Evolutionary conservation across 257 asterid species (phyloP).

Genomic region (Capsicum rhomboideum): DNA sequence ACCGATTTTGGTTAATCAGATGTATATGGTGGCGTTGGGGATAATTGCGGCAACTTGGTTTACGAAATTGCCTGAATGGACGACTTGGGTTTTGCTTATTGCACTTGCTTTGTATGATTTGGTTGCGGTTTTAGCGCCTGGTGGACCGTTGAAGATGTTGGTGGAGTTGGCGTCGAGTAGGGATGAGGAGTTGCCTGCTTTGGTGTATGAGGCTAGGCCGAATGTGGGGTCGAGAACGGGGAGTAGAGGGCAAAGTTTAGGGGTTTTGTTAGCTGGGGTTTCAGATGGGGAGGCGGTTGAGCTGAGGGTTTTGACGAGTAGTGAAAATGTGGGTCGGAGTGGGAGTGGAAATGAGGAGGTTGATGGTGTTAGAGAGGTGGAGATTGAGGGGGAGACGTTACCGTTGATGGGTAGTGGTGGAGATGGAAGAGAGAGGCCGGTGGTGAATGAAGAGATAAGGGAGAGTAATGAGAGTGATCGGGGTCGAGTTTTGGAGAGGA

Average conservation of each 20-base stretch:
- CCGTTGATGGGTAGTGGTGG: slow-evolving; percentile 52
- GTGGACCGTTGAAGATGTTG: slow-evolving; percentile 86
- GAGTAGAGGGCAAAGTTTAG: slow-evolving; percentile 30
- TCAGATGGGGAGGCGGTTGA: slow-evolving; percentile 26
- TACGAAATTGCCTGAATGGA: slow-evolving; percentile 89
- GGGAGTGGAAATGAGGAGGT: slow-evolving; percentile 28
- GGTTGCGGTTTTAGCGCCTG: slow-evolving; percentile 86
- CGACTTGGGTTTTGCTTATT: slow-evolving; percentile 86
- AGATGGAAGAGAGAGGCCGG: slow-evolving; percentile 15
- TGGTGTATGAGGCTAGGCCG: slow-evolving; percentile 88
- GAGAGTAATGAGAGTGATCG: slow-evolving; percentile 10
- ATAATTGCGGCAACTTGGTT: slow-evolving; percentile 92
- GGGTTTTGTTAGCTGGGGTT: slow-evolving; percentile 43
- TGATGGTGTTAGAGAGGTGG: slow-evolving; percentile 49
- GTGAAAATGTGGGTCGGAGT: slow-evolving; percentile 5
- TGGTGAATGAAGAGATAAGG: slow-evolving; percentile 5
- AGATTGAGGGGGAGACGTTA: slow-evolving; percentile 34
- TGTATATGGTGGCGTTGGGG: slow-evolving; percentile 71
- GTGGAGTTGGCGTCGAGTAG: slow-evolving; percentile 85
- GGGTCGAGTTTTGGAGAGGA: background rate
- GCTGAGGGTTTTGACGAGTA: slow-evolving; percentile 33
- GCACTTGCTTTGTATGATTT: slow-evolving; percentile 85
- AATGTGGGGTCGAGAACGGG: slow-evolving; percentile 29
- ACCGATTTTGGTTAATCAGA: slow-evolving; percentile 74
- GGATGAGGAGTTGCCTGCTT: slow-evolving; percentile 86